These are phyloP conservation scores for Calendula officinalis DNA, from an alignment of 129 eudicot species.

Conservation along the genomic window DNA sequence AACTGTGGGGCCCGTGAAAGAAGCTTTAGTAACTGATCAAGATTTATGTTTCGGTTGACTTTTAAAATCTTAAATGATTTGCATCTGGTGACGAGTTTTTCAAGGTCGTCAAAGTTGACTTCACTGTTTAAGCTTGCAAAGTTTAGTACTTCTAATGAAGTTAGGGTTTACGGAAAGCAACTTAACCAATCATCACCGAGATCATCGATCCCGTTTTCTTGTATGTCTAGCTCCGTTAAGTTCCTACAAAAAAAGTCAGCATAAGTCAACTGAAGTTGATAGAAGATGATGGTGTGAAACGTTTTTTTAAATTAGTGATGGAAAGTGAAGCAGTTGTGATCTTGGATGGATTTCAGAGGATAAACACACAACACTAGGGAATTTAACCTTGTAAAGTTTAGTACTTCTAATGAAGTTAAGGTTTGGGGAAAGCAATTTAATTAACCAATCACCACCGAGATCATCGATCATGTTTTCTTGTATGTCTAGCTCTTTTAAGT, in stretches of 20 bases:
- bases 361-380: too few species aligned
- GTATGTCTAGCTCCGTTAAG: slow-evolving; percentile 62
- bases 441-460: too few species aligned
- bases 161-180: slow-evolving; percentile 56
- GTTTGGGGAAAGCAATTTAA: too few species aligned
- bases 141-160: slow-evolving; percentile 58
- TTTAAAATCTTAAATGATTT: slow-evolving; percentile 48
- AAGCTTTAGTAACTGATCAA: slow-evolving; percentile 50
- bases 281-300: too few species aligned
- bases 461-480: too few species aligned
- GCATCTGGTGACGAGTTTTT: slow-evolving; percentile 59
- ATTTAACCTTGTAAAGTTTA: too few species aligned
- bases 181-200: slow-evolving; percentile 63
- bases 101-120: slow-evolving; percentile 54
- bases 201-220: slow-evolving; percentile 58
- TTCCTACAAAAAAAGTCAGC: slow-evolving; percentile 32
- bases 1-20: slow-evolving; percentile 56
- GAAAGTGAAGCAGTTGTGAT: too few species aligned
- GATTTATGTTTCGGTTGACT: slow-evolving; percentile 44
- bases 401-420: too few species aligned
- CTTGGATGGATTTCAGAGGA: too few species aligned
- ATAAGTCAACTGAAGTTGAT: neutral
- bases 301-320: too few species aligned
- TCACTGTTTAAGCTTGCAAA: slow-evolving; percentile 54
- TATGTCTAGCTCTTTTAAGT: too few species aligned